phyloP scores from a whole-genome alignment of 768 basidiomycete species.

The Auricularia heimuer region DNA sequence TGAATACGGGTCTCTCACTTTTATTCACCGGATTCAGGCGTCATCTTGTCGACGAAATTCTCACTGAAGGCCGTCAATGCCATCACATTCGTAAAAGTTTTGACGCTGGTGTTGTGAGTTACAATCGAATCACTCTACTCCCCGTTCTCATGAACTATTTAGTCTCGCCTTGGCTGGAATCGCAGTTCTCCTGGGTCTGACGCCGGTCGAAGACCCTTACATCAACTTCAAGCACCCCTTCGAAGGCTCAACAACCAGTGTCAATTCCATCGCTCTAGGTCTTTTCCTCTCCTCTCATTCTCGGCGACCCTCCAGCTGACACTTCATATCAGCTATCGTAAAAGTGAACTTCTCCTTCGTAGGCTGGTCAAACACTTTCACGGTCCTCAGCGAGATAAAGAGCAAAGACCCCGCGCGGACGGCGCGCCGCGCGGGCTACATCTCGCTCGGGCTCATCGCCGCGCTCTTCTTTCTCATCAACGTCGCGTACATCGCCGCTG shows the following conservation, averaged over 20 bases:
- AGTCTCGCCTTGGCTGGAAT: constrained; percentile 11
- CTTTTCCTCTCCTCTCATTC: neutral
- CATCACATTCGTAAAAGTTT: constrained; percentile 17
- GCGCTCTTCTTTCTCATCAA: constrained; percentile 40
- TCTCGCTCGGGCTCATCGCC: constrained; percentile 38
- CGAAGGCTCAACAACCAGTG: constrained; percentile 17
- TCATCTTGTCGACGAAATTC: constrained; percentile 20
- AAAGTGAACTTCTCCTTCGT: constrained; percentile 22
- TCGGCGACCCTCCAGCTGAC: neutral
- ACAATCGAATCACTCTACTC: no score
- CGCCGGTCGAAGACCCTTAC: constrained; percentile 18
- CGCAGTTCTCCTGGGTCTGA: constrained; percentile 15
- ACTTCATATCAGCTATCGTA: constrained; percentile 16
- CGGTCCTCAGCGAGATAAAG: constrained; percentile 29
- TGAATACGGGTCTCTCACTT: neutral
- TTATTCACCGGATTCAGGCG: constrained; percentile 8
- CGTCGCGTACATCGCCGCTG: constrained; percentile 28
- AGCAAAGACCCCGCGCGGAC: constrained; percentile 33
- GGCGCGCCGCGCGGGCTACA: constrained; percentile 33
- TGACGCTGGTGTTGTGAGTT: constrained; percentile 15
- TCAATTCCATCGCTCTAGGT: constrained; percentile 13
- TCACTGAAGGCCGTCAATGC: constrained; percentile 17
- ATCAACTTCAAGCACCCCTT: constrained; percentile 23
- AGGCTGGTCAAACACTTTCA: constrained; percentile 35
- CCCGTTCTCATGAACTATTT: neutral